Percentiles rank a stretch among this genome's conserved stretches.
phyloP scores from a whole-genome alignment of 768 basidiomycete species.

The Amanita thiersii region DNA sequence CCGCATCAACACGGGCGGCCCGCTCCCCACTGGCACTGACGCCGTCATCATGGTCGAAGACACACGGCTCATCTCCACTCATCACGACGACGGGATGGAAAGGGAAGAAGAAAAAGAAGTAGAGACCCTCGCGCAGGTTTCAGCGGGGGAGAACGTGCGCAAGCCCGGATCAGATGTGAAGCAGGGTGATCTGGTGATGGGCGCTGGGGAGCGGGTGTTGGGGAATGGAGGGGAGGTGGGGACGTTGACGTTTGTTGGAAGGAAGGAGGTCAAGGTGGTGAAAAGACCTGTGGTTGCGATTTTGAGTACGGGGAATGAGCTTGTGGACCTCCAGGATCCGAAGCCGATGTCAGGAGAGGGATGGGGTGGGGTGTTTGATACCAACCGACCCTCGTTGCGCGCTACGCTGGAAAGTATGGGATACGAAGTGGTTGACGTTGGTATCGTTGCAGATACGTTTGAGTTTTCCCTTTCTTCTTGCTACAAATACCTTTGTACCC shows the following conservation, averaged over 20 bases:
- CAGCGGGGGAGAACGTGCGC: constrained; percentile 64
- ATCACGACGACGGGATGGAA: constrained; percentile 25
- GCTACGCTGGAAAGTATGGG: constrained; percentile 66
- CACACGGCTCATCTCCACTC: constrained; percentile 60
- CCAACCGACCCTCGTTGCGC: constrained; percentile 74
- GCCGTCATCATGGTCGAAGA: constrained; percentile 93
- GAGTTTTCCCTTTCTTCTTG: constrained; percentile 14
- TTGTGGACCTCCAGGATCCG: constrained; percentile 51
- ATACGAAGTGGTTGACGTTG: constrained; percentile 72
- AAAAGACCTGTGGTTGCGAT: constrained; percentile 72
- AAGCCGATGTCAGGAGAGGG: constrained; percentile 20
- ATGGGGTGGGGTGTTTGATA: constrained; percentile 79
- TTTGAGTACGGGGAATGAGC: constrained; percentile 82
- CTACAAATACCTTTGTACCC: too few species aligned
- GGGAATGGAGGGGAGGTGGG: constrained; percentile 78
- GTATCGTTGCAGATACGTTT: constrained; percentile 74
- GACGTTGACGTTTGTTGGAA: constrained; percentile 72
- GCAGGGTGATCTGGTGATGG: constrained; percentile 59
- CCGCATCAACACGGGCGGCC: constrained; percentile 83
- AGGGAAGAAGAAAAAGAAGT: constrained; percentile 63
- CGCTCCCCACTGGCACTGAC: constrained; percentile 67
- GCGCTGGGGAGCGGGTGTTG: constrained; percentile 50
- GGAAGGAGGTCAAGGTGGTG: constrained; percentile 57
- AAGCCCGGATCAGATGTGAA: constrained; percentile 66
- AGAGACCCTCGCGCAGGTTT: constrained; percentile 54